phyloP scores from a whole-genome alignment of 352 stramenopile genomes.

The Phytopythium delawarense region DNA sequence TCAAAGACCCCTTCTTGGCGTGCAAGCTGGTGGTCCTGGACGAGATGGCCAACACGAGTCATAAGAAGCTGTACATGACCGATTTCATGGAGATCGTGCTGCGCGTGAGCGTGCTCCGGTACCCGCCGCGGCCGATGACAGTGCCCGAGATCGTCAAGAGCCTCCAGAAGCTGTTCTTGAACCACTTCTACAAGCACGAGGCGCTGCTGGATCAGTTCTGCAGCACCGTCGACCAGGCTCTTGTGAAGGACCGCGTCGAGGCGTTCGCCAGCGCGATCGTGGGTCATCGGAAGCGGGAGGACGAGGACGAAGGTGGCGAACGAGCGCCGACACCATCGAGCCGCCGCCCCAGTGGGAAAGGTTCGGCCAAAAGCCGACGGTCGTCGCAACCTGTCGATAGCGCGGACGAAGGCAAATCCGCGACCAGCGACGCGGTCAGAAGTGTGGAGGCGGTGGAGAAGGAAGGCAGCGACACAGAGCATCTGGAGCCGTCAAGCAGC shows the following conservation, averaged over 20 bases:
- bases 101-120: constrained; percentile 54
- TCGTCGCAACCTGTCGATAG: neutral
- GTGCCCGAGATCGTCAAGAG: constrained; percentile 44
- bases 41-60: constrained; percentile 63
- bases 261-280: constrained; percentile 56
- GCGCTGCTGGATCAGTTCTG: constrained; percentile 52
- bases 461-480: neutral
- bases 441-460: neutral
- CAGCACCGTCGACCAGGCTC: constrained; percentile 47
- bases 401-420: neutral
- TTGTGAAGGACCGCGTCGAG: constrained; percentile 57
- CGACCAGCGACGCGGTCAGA: neutral
- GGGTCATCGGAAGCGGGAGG: constrained; percentile 15
- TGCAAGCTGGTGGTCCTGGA: constrained; percentile 74
- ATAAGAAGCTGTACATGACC: constrained; percentile 73
- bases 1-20: constrained; percentile 65
- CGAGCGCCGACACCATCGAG: neutral
- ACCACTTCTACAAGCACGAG: constrained; percentile 72
- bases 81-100: constrained; percentile 79
- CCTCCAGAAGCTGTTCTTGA: constrained; percentile 54
- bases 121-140: constrained; percentile 33
- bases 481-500: neutral
- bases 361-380: neutral
- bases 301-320: neutral
- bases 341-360: neutral